Evolutionary conservation across 2,329 filamentous ascomycete genomes (phyloP).

Genomic region (Apiospora kogelbergensis): DNA sequence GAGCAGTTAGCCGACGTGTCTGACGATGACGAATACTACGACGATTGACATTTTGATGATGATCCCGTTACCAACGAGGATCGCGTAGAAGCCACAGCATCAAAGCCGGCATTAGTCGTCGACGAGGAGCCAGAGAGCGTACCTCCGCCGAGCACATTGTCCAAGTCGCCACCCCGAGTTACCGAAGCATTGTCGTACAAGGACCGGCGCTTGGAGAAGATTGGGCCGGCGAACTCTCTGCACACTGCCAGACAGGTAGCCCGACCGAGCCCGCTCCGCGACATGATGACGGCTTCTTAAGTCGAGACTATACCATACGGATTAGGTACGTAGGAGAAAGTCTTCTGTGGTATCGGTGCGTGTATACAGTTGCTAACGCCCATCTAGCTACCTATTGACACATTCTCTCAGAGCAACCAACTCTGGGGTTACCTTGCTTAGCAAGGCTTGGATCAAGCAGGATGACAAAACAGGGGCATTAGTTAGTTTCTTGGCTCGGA

Average conservation of each 20-base stretch:
- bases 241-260: constrained; percentile 49
- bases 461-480: background rate
- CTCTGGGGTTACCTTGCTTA: background rate
- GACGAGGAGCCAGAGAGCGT: constrained; percentile 36
- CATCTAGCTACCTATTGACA: background rate
- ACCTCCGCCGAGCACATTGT: constrained; percentile 38
- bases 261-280: constrained; percentile 67
- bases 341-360: background rate
- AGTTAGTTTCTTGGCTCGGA: background rate
- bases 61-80: constrained; percentile 85
- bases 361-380: background rate
- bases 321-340: background rate
- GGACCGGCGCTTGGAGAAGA: constrained; percentile 49
- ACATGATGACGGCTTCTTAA: constrained; percentile 56
- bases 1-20: constrained; percentile 92
- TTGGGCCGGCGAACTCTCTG: constrained; percentile 44
- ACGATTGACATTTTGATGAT: constrained; percentile 50
- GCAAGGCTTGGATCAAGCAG: background rate
- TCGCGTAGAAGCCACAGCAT: constrained; percentile 62
- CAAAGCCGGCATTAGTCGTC: constrained; percentile 37
- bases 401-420: background rate
- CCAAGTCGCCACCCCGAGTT: constrained; percentile 23
- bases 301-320: background rate
- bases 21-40: constrained; percentile 92
- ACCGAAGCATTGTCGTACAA: constrained; percentile 35